phyloP scores from a whole-genome alignment of 768 basidiomycete species.

The Phlegmacium glaucopus region DNA sequence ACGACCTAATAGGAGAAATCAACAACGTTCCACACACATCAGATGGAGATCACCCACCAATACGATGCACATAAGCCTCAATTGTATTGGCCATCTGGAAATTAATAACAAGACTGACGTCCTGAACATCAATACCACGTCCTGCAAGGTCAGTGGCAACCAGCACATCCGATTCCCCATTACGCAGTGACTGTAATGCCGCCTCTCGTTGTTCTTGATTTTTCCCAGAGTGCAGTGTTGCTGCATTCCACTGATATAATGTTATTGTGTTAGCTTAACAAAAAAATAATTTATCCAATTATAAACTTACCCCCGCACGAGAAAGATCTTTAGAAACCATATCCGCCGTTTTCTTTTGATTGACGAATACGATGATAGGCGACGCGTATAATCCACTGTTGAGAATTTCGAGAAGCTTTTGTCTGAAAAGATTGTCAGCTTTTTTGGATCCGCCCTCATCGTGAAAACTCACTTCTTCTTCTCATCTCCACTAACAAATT shows the following conservation, averaged over 20 bases:
- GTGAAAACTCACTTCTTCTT: slow-evolving; percentile 81
- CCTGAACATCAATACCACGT: slow-evolving; percentile 97
- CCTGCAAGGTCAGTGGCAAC: slow-evolving; percentile 98
- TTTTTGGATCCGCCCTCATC: slow-evolving; percentile 1
- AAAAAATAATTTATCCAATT: slow-evolving; percentile 7
- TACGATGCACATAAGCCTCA: slow-evolving; percentile 97
- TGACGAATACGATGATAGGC: slow-evolving; percentile 98
- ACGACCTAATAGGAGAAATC: slow-evolving; percentile 52
- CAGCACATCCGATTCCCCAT: slow-evolving; percentile 82
- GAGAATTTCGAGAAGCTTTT: slow-evolving; percentile 86
- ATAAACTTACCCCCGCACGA: slow-evolving; percentile 76
- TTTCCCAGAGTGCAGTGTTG: slow-evolving; percentile 95
- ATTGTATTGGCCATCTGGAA: slow-evolving; percentile 97
- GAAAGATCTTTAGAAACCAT: slow-evolving; percentile 95
- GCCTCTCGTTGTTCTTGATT: slow-evolving; percentile 97
- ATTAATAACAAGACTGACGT: slow-evolving; percentile 94
- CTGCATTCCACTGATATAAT: slow-evolving; percentile 69
- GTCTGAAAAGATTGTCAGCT: slow-evolving; percentile 42
- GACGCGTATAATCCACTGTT: slow-evolving; percentile 79
- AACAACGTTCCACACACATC: slow-evolving; percentile 6
- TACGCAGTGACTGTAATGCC: slow-evolving; percentile 80
- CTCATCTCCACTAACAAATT: slow-evolving; percentile 90
- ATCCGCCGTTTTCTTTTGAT: slow-evolving; percentile 99
- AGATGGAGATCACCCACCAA: slow-evolving; percentile 55
- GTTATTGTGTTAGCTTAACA: slow-evolving; percentile 1